Evolutionary conservation across 1,139 yeast genomes (phyloP), one percentile per base, ranked within the genome.

Genomic region (Kurtzmaniella quercitrusa): DNA sequence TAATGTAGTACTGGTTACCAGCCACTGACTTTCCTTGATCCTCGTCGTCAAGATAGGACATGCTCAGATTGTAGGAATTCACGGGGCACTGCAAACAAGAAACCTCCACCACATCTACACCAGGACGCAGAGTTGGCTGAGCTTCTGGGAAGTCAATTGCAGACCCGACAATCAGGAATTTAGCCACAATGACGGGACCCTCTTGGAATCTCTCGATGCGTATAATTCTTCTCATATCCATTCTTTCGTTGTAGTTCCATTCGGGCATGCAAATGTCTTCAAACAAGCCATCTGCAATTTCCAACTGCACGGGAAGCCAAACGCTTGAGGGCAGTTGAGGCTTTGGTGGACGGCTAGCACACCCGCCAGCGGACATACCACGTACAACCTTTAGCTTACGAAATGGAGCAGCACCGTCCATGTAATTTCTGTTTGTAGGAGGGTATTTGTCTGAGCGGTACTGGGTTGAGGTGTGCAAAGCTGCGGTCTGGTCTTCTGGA

Each of bases 281-380:
- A 16, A 75, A 61, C 10, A 59, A 56, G 2, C 81, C 81, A 21
- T 75, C 75, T 23, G 60, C 50, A 3, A 80, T 53, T 16, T 65
- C 61, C 39, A 81, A 60, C 47, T 68, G 67, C 31, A 77, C 81
- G 12, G 82, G 81, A 15, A 66, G 51, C 49, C 59, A 79, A 38
- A 60, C 54, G 29, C 65, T 56, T 44, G 66, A 60, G 34, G 63
- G 62, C 2, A 62, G 56, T 2, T 68, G 59, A 34, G 65, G 64
- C 48, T 70, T 75, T 15, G 85, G 85, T 1, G 84, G 84, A 46
- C 77, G 68, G 2, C 82, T 75, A 18, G 72, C 66, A 34, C 77
- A 65, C 1, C 84, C 84, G 16, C 85, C 84, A 3, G 83, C 79
- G 27, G 79, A 75, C 12, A 78, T 65, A 8, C 85, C 85, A 48